These are phyloP conservation scores for Cyclaneusma minus DNA, from an alignment of 2,329 filamentous ascomycete genomes.

Conservation along the genomic window DNA sequence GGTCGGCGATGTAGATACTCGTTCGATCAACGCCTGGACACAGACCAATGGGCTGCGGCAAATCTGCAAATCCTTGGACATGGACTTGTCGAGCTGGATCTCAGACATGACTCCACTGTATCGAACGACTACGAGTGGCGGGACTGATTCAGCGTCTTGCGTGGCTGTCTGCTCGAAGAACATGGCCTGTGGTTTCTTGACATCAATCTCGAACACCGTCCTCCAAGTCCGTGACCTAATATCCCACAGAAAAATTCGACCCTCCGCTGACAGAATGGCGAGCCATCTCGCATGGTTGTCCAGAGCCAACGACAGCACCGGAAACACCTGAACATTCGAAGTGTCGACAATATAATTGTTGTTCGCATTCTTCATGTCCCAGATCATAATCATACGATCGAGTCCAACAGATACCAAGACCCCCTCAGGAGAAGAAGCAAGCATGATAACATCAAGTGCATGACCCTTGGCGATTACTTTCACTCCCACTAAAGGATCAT, in stretches of 20 bases:
- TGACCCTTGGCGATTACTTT: conserved; percentile 48
- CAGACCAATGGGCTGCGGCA: conserved; percentile 34
- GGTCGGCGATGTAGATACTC: conserved; percentile 11
- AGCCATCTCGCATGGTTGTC: conserved; percentile 50
- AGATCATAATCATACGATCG: conserved; percentile 52
- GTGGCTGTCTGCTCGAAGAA: conserved; percentile 49
- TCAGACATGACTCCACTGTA: conserved; percentile 49
- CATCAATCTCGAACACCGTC: conserved; percentile 34
- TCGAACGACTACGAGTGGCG: conserved; percentile 43
- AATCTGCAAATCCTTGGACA: conserved; percentile 28
- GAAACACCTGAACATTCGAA: conserved; percentile 29
- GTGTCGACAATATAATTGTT: conserved; percentile 24
- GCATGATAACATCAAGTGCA: conserved; percentile 49
- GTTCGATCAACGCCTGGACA: conserved; percentile 14
- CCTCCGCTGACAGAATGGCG: conserved; percentile 44
- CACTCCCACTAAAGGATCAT: conserved; percentile 38
- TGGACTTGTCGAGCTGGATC: conserved; percentile 29
- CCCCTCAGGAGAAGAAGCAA: conserved; percentile 46
- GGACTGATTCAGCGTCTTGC: conserved; percentile 20
- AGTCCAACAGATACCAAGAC: conserved; percentile 55
- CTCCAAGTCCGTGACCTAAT: conserved; percentile 40
- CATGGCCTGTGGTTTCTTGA: conserved; percentile 43
- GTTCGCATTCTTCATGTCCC: conserved; percentile 33
- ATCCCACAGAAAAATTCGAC: conserved; percentile 47
- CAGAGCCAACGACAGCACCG: conserved; percentile 46